These are phyloP conservation scores for Trichomonascaceae sp. DNA, from an alignment of 1,139 yeast genomes.

Conservation along the genomic window DNA sequence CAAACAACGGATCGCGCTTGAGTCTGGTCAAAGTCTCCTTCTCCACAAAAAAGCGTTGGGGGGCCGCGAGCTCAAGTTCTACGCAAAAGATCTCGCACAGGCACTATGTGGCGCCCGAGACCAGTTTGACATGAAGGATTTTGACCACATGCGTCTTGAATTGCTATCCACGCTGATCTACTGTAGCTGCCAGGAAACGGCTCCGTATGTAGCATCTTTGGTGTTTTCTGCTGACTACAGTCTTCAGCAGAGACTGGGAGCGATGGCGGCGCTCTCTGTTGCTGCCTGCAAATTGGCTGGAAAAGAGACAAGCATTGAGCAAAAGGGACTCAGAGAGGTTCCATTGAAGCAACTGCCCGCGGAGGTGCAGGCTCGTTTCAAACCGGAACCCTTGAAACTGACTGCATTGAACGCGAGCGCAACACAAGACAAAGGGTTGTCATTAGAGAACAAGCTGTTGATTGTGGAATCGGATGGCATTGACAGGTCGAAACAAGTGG, in stretches of 20 bases:
- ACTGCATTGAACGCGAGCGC: too few species aligned
- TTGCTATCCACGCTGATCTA: conserved; percentile 42
- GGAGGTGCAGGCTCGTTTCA: too few species aligned
- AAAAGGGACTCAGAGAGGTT: conserved; percentile 8
- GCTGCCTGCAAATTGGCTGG: conserved; percentile 43
- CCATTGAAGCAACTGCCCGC: conserved; percentile 2
- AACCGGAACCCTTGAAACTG: too few species aligned
- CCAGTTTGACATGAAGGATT: conserved; percentile 35
- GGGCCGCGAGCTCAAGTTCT: conserved; percentile 42
- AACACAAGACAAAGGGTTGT: too few species aligned
- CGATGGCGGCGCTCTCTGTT: conserved; percentile 42
- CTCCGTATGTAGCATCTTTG: conserved; percentile 29
- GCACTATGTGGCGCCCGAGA: conserved; percentile 37
- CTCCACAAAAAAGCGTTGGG: conserved; percentile 37
- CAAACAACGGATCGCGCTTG: conserved; percentile 39
- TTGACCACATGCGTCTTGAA: conserved; percentile 37
- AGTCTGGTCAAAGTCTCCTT: conserved; percentile 40
- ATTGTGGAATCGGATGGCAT: too few species aligned
- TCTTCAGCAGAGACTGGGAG: conserved; percentile 43
- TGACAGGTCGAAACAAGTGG: too few species aligned
- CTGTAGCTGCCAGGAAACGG: conserved; percentile 32
- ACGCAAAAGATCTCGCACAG: conserved; percentile 36
- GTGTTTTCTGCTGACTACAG: conserved; percentile 53
- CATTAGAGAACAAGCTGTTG: too few species aligned
- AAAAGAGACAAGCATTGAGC: conserved; percentile 24